Evolutionary conservation across 2,329 filamentous ascomycete genomes (phyloP).

Genomic region (Laburnicola sp.): DNA sequence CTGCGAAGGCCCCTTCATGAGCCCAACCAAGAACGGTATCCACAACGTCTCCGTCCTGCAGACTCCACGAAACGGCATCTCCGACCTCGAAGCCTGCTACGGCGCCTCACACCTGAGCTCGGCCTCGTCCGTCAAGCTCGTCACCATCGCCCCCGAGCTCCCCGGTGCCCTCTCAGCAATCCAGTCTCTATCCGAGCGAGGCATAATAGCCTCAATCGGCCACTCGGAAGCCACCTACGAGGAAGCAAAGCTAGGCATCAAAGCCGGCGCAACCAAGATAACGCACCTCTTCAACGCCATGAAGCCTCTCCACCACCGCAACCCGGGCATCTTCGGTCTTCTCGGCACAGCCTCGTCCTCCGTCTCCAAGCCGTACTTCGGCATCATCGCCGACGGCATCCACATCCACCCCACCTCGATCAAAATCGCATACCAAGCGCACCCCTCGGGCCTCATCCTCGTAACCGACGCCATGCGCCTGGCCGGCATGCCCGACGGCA

Average conservation of each 20-base stretch:
- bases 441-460: conserved; percentile 81
- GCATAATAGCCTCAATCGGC: conserved; percentile 78
- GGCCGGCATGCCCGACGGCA: conserved; percentile 79
- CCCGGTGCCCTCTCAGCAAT: conserved; percentile 71
- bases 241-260: conserved; percentile 70
- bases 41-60: conserved; percentile 76
- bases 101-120: conserved; percentile 66
- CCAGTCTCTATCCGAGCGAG: conserved; percentile 63
- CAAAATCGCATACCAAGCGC: conserved; percentile 85
- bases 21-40: conserved; percentile 79
- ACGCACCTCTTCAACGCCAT: conserved; percentile 95
- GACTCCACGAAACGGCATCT: conserved; percentile 61
- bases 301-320: conserved; percentile 85
- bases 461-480: conserved; percentile 93
- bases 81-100: conserved; percentile 72
- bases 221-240: conserved; percentile 89
- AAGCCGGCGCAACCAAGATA: conserved; percentile 81
- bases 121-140: conserved; percentile 65
- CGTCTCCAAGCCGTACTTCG: conserved; percentile 70
- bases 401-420: conserved; percentile 86
- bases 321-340: conserved; percentile 87
- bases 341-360: conserved; percentile 58
- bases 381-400: conserved; percentile 87
- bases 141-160: conserved; percentile 83
- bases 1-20: conserved; percentile 88